phyloP scores from a whole-genome alignment of 2,329 filamentous ascomycete species.

The Balansia obtecta region DNA sequence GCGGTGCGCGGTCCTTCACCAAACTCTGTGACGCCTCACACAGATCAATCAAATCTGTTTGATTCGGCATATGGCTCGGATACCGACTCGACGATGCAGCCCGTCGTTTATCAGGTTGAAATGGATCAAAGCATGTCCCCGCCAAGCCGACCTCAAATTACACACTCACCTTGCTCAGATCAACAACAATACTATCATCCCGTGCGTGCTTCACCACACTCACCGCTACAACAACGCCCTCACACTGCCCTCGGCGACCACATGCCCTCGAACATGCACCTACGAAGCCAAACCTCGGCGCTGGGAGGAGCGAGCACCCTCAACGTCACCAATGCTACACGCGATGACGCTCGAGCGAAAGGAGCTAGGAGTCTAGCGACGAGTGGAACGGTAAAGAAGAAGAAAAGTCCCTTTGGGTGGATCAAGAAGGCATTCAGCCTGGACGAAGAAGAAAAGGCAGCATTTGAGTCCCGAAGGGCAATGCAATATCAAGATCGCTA shows the following conservation, averaged over 20 bases:
- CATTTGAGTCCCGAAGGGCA: constrained; percentile 43
- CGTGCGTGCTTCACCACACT: constrained; percentile 50
- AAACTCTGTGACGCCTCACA: constrained; percentile 21
- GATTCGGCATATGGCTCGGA: constrained; percentile 39
- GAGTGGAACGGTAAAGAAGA: constrained; percentile 45
- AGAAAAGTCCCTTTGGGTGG: constrained; percentile 56
- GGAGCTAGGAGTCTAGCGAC: constrained; percentile 17
- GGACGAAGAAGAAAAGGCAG: constrained; percentile 48
- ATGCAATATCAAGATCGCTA: constrained; percentile 34
- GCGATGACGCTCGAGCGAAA: constrained; percentile 21
- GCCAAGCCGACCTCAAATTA: constrained; percentile 12
- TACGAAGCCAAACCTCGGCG: constrained; percentile 38
- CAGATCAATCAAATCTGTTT: constrained; percentile 17
- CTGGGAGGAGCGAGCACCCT: constrained; percentile 44
- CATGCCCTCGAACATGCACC: constrained; percentile 24
- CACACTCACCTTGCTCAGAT: constrained; percentile 23
- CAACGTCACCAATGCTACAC: constrained; percentile 36
- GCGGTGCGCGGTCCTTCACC: constrained; percentile 16
- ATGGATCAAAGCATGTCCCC: constrained; percentile 18
- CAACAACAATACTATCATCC: constrained; percentile 45
- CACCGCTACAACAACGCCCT: constrained; percentile 47
- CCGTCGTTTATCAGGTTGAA: constrained; percentile 20
- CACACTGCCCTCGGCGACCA: constrained; percentile 34
- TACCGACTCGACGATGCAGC: constrained; percentile 25
- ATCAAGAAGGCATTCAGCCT: constrained; percentile 55